A percentile compares a stretch with the other conserved stretches of the same genome.
Evolutionary conservation across 345 rosid genomes (phyloP).

Genomic region (Crucihimalaya himalaica): DNA sequence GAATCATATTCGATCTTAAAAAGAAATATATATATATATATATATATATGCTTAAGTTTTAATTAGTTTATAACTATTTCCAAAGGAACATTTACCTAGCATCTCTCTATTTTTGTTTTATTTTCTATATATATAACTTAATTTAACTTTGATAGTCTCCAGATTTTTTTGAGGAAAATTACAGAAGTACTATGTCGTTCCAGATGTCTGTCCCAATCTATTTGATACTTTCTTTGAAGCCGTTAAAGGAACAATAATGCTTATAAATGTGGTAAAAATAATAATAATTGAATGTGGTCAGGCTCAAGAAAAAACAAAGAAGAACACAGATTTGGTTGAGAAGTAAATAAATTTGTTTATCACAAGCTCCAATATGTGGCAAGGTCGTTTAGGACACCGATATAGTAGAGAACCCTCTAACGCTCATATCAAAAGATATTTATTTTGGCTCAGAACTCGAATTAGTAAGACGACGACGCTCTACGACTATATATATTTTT

Average conservation of each 20-base stretch:
- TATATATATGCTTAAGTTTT: no score
- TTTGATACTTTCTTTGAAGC: slow-evolving; percentile 5
- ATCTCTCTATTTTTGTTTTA: not conserved
- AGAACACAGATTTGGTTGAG: not conserved
- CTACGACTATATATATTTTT: not conserved
- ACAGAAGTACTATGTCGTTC: not conserved
- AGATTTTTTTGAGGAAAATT: not conserved
- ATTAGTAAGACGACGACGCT: not conserved
- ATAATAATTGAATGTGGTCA: not conserved
- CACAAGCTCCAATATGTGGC: no score
- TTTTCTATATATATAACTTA: not conserved
- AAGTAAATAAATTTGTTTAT: no score
- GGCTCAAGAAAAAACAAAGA: slow-evolving; percentile 13
- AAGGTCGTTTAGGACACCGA: not conserved
- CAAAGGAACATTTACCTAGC: not conserved
- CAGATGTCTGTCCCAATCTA: not conserved
- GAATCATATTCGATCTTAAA: slow-evolving; percentile 21
- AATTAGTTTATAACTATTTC: not conserved
- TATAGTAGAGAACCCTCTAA: not conserved
- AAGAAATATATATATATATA: not conserved
- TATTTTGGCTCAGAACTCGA: not conserved
- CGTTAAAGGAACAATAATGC: not conserved
- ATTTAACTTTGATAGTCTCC: not conserved
- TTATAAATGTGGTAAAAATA: not conserved
- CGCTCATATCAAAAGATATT: no score